Evolutionary conservation across 768 basidiomycete species (phyloP), one percentile per base, ranked within the genome.

Genomic region (Kwoniella bestiolae): DNA sequence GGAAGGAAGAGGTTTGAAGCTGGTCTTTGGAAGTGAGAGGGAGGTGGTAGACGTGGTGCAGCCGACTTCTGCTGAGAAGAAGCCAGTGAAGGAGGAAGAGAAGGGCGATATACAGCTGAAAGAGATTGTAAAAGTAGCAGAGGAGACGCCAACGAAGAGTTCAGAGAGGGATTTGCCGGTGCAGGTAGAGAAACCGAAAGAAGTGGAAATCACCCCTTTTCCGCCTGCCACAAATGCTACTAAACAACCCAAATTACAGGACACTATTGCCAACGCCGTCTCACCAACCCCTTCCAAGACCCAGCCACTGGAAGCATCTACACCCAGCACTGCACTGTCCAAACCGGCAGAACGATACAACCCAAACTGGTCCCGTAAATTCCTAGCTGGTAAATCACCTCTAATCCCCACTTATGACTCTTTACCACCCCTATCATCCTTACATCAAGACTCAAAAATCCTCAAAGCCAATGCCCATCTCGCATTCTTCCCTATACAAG

Each of bases 401-500:
- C 72, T 82, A 46, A 81, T 80, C 45, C 80, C 82, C 3, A 73
- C 80, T 5, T 82, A 81, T 56, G 79, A 78, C 58, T 73, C 79
- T 50, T 60, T 83, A 5, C 73, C 79, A 8, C 68, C 75, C n/a
- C 57, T 82, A 11, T 68, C 74, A 2, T 67, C 76, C 14, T 68
- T 76, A 32, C 71, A 78, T 23, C 73, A 77, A 32, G 79, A 81
- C 25, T 78, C 79, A 7, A 69, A 67, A 44, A 67, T 83, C 21
- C 75, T 83, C 49, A 79, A 79, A 57, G 67, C 73, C 16, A 80
- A 79, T 14, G 38, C 67, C 0, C 3, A 59, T 4, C 68, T 73
- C 46, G 67, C 82, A n/a, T 75, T 82, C 72, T 82, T 79, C 69
- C 82, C 82, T 12, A 74, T 82, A 35, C 71, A 79, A 14, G 82